These are phyloP conservation scores for Amanita subjunquillea DNA, from an alignment of 768 basidiomycete species.

Conservation along the genomic window DNA sequence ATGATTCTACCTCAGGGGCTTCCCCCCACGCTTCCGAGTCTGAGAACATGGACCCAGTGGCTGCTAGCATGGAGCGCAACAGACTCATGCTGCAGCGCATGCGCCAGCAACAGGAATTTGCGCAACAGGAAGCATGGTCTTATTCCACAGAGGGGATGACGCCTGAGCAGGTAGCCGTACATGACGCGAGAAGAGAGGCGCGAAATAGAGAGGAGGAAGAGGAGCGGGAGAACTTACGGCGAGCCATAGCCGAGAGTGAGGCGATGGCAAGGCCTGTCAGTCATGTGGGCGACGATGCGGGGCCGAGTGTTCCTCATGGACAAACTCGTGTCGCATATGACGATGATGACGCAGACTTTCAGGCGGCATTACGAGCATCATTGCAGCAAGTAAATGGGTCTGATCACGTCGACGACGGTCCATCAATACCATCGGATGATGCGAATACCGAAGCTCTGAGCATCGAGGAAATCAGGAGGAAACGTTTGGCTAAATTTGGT, in stretches of 20 bases:
- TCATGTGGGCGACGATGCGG: background rate
- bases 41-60: slow-evolving; percentile 41
- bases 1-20: background rate
- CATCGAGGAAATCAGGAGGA: slow-evolving; percentile 58
- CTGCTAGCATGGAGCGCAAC: slow-evolving; percentile 59
- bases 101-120: slow-evolving; percentile 56
- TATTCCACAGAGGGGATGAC: slow-evolving; percentile 16
- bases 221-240: slow-evolving; percentile 49
- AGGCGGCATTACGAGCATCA: slow-evolving; percentile 81
- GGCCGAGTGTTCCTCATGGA: background rate
- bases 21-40: slow-evolving; percentile 10
- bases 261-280: slow-evolving; percentile 22
- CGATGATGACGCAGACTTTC: slow-evolving; percentile 80
- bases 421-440: slow-evolving; percentile 26
- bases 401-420: background rate
- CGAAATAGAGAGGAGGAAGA: slow-evolving; percentile 29
- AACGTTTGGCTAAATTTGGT: slow-evolving; percentile 57
- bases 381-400: slow-evolving; percentile 45
- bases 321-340: slow-evolving; percentile 48
- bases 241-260: slow-evolving; percentile 54
- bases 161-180: slow-evolving; percentile 19
- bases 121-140: slow-evolving; percentile 49
- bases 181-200: slow-evolving; percentile 21
- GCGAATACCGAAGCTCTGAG: slow-evolving; percentile 28
- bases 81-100: slow-evolving; percentile 51